Conservation (phyloP, 495 filamentous ascomycete species). For the Usnea hakonensis region DNA sequence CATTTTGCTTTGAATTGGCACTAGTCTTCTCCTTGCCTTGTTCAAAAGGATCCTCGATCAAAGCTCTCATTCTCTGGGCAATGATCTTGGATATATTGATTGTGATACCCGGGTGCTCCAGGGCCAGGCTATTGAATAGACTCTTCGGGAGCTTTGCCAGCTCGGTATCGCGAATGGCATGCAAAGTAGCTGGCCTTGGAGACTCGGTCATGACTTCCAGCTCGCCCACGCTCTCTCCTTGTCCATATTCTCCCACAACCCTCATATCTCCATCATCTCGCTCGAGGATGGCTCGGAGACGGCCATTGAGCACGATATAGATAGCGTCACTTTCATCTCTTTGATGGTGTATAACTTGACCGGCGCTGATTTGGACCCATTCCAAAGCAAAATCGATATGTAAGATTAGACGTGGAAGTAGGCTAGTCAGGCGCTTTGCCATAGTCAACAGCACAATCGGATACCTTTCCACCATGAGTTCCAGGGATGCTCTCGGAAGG, state of each 20-base stretch:
- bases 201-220: conserved; percentile 96
- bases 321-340: conserved; percentile 96
- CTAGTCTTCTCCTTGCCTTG: conserved; percentile 43
- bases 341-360: conserved; percentile 90
- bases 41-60: conserved; percentile 73
- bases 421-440: conserved; percentile 84
- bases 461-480: conserved; percentile 84
- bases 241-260: conserved; percentile 87
- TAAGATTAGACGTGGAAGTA: conserved; percentile 83
- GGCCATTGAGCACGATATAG: conserved; percentile 92
- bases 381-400: conserved; percentile 98
- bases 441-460: conserved; percentile 89
- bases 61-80: conserved; percentile 81
- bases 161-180: conserved; percentile 95
- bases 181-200: conserved; percentile 74
- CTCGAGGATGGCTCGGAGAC: conserved; percentile 73
- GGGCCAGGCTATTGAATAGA: conserved; percentile 92
- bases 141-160: conserved; percentile 93
- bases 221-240: conserved; percentile 95
- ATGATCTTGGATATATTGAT: conserved; percentile 99
- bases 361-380: conserved; percentile 93
- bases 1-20: conserved; percentile 54
- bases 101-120: conserved; percentile 95
- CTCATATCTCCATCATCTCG: conserved; percentile 71
- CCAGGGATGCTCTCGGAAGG: conserved; percentile 74